Conservation (phyloP, 352 stramenopile species). For the Phytophthora lateralis region DNA sequence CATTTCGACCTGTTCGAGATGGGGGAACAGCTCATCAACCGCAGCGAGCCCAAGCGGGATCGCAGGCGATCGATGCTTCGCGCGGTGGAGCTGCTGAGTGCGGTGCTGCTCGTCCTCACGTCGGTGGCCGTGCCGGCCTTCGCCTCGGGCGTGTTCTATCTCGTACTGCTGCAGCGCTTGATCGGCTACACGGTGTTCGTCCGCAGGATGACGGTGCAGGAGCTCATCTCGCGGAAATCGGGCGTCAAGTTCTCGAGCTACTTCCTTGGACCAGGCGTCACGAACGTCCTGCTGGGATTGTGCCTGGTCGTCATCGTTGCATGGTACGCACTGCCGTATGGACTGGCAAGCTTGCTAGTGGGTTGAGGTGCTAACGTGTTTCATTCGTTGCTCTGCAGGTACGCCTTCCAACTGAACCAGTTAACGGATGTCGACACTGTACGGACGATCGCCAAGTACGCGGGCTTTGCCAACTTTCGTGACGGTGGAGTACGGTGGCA, state of each 20-base stretch:
- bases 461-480: slow-evolving; percentile 66
- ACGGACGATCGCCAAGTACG: slow-evolving; percentile 52
- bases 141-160: slow-evolving; percentile 60
- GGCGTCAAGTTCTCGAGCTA: slow-evolving; percentile 36
- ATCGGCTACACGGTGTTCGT: slow-evolving; percentile 74
- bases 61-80: slow-evolving; percentile 36
- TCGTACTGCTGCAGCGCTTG: slow-evolving; percentile 60
- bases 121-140: slow-evolving; percentile 63
- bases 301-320: slow-evolving; percentile 54
- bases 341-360: neutral
- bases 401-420: slow-evolving; percentile 56
- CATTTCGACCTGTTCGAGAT: slow-evolving; percentile 71
- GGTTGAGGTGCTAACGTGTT: neutral
- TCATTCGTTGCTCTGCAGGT: slow-evolving; percentile 37
- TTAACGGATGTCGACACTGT: slow-evolving; percentile 37
- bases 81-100: slow-evolving; percentile 52
- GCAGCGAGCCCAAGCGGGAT: slow-evolving; percentile 28
- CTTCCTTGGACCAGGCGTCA: slow-evolving; percentile 52
- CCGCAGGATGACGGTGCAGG: slow-evolving; percentile 60
- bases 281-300: slow-evolving; percentile 49
- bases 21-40: slow-evolving; percentile 47
- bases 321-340: slow-evolving; percentile 36
- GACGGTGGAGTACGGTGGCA: slow-evolving; percentile 48
- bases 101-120: slow-evolving; percentile 64
- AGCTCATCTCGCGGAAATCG: slow-evolving; percentile 43